These are phyloP conservation scores for Vitis hybrid DNA, from an alignment of 177 flowering plant genomes.

Conservation along the genomic window DNA sequence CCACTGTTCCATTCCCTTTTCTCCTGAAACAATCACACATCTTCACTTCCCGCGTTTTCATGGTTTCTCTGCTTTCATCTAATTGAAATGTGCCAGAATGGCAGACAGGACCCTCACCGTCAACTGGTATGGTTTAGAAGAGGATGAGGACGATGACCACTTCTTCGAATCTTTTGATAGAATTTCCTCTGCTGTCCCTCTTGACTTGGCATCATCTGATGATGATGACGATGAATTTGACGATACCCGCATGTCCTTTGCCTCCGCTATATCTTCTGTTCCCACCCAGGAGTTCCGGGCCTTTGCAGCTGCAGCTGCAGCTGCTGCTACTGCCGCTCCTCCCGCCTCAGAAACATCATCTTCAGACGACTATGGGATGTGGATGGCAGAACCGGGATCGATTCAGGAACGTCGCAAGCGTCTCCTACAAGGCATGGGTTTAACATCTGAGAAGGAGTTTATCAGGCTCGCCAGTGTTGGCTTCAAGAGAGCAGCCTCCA, in stretches of 20 bases:
- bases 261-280: slow-evolving; percentile 50
- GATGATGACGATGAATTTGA: slow-evolving; percentile 60
- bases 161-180: slow-evolving; percentile 77
- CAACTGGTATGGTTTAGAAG: slow-evolving; percentile 59
- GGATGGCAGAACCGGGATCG: slow-evolving; percentile 82
- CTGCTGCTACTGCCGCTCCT: slow-evolving; percentile 8
- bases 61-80: not conserved
- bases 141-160: slow-evolving; percentile 43
- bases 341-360: slow-evolving; percentile 13
- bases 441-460: slow-evolving; percentile 41
- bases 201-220: slow-evolving; percentile 44
- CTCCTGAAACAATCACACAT: not conserved
- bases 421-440: slow-evolving; percentile 81
- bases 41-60: not conserved
- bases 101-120: slow-evolving; percentile 49
- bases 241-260: slow-evolving; percentile 69
- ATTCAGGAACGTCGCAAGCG: slow-evolving; percentile 69
- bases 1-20: slow-evolving; percentile 18
- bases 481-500: slow-evolving; percentile 21
- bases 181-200: slow-evolving; percentile 46
- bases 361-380: slow-evolving; percentile 44
- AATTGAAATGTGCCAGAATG: no score
- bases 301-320: not conserved
- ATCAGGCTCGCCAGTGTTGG: slow-evolving; percentile 28
- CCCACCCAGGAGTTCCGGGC: slow-evolving; percentile 15